Percentiles rank a stretch among this genome's conserved stretches.
phyloP scores from a whole-genome alignment of 306 rosid species.

The Dryas drummondii region DNA sequence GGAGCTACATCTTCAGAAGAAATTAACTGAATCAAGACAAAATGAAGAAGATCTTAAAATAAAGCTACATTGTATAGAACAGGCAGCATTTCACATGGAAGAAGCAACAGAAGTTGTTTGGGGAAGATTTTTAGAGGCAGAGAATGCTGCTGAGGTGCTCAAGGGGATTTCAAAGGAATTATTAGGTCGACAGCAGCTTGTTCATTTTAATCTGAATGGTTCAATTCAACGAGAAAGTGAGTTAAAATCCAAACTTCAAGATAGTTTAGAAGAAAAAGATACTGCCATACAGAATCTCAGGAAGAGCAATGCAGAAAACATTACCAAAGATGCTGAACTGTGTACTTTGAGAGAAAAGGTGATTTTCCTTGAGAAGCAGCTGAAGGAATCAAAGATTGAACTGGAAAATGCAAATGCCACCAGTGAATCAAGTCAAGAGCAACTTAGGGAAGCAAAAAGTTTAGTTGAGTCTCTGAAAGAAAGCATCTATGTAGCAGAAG shows the following conservation, averaged over 20 bases:
- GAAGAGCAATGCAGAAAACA: slow-evolving; percentile 33
- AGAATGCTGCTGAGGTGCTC: slow-evolving; percentile 69
- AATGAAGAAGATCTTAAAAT: slow-evolving; percentile 64
- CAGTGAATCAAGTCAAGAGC: slow-evolving; percentile 50
- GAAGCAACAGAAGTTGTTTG: slow-evolving; percentile 88
- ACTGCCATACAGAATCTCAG: slow-evolving; percentile 50
- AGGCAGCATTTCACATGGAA: slow-evolving; percentile 73
- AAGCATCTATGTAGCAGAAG: slow-evolving; percentile 54
- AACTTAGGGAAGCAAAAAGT: slow-evolving; percentile 58
- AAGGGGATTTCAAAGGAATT: slow-evolving; percentile 80
- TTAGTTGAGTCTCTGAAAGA: slow-evolving; percentile 60
- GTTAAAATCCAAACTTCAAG: slow-evolving; percentile 46
- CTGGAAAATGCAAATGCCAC: slow-evolving; percentile 42
- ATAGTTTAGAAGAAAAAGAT: slow-evolving; percentile 46
- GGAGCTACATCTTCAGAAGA: slow-evolving; percentile 88
- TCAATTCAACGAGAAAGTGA: slow-evolving; percentile 63
- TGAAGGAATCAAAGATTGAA: slow-evolving; percentile 41
- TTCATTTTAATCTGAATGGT: slow-evolving; percentile 61
- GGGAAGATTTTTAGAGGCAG: slow-evolving; percentile 99
- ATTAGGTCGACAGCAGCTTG: slow-evolving; percentile 62
- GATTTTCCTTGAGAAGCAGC: slow-evolving; percentile 47
- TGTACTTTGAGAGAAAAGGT: slow-evolving; percentile 59
- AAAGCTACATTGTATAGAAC: slow-evolving; percentile 79
- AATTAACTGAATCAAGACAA: slow-evolving; percentile 65
- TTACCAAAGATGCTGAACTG: slow-evolving; percentile 48